Conservation (phyloP, 306 rosid genomes). For the Albizia julibrissin region DNA sequence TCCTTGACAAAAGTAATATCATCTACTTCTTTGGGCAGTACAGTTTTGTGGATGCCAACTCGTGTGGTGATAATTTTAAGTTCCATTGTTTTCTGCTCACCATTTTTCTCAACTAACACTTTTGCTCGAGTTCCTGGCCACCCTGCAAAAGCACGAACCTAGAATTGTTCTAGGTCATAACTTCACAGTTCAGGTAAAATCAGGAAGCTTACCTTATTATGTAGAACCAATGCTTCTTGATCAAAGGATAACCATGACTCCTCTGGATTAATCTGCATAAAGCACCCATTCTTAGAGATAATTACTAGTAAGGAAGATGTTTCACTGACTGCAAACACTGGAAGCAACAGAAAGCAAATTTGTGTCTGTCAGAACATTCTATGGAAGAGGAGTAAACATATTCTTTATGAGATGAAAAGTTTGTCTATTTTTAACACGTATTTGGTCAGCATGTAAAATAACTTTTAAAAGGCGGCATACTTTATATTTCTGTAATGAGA, state of each 20-base stretch:
- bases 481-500: too few relatives aligned
- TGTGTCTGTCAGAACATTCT: neutral
- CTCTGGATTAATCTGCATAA: slow-evolving; percentile 70
- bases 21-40: slow-evolving; percentile 47
- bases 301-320: slow-evolving; percentile 22
- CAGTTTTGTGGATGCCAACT: slow-evolving; percentile 45
- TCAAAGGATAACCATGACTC: slow-evolving; percentile 84
- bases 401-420: neutral
- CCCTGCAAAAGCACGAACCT: slow-evolving; percentile 99
- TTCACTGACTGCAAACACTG: slow-evolving; percentile 7
- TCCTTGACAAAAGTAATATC: slow-evolving; percentile 56
- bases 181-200: slow-evolving; percentile 38
- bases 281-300: slow-evolving; percentile 26
- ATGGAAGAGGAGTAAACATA: neutral
- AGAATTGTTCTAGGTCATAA: slow-evolving; percentile 55
- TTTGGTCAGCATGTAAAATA: neutral
- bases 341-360: slow-evolving; percentile 4
- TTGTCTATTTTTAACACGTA: neutral
- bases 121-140: slow-evolving; percentile 96
- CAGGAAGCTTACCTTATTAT: slow-evolving; percentile 68
- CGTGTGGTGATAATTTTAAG: slow-evolving; percentile 79
- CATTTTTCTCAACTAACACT: slow-evolving; percentile 55
- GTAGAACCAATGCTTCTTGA: slow-evolving; percentile 72
- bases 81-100: slow-evolving; percentile 55
- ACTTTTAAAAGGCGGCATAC: neutral